Base-by-base conservation (phyloP, 1,284 basidiomycete species). In the Erythrobasidium hasegawianum region DNA sequence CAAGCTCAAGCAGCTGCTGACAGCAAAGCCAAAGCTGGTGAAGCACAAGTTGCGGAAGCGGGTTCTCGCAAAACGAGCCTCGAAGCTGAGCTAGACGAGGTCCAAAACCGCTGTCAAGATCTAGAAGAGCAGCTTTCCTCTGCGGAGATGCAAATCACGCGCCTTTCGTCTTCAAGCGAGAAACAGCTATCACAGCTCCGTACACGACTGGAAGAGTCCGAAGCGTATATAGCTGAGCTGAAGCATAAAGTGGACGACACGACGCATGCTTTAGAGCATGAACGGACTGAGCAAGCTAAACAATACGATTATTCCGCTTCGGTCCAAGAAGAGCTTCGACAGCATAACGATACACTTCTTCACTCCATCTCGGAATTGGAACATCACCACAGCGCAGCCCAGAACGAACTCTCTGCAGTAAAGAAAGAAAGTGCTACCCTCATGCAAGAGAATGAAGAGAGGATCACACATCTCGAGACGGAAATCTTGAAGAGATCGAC, bases 401-500 rank as follows among this genome's bases (percentile, higher is more conserved):
- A 45, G 27, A 55, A 53, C 18, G 53, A 65, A 53, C 29, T 57
- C 2, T 38, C 50, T 22, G 26, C 40, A 9, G 26, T 65, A 16
- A 65, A 65, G 56, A 49, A 58, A 22, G 62, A 65, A 24, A 52
- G 45, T 14, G 27, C 62, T 7, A 24, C 33, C 24, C 53, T 57
- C 10, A 22, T 65, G 10, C 53, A 41, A 39, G 38, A 65, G 38
- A 57, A 53, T n/a, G 56, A 65, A 40, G 45, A 65, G 29, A 26
- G 20, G 11, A 40, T 65, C 16, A 22, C 45, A n/a, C 43, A 58
- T 20, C 62, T 65, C 1, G 62, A 65, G 45, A 55, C 45, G 26
- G 62, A 65, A 13, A 38, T 65, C 26, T 16, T 58, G 62, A 65
- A 50, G 18, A 54, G 62, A 9, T 65, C 55, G 26, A 20, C 49